Percentiles rank a stretch among this genome's conserved stretches.
These are phyloP conservation scores for Plasmodium ovale DNA, from an alignment of 169 alveolate genomes.

Conservation along the genomic window DNA sequence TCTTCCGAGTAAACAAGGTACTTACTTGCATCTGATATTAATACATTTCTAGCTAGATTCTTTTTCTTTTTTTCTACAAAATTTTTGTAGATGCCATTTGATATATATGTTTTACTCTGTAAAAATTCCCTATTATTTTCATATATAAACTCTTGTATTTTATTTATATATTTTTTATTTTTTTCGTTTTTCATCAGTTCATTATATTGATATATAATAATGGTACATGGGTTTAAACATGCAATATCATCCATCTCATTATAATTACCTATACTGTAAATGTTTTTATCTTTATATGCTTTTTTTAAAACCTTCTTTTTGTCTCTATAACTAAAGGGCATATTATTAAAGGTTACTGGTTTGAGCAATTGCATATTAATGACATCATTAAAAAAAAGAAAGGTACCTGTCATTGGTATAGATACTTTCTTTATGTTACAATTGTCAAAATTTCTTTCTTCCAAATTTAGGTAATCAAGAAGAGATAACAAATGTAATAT, in stretches of 20 bases:
- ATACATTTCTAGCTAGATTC: conserved; percentile 13
- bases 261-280: conserved; percentile 25
- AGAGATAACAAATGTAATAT: conserved; percentile 40
- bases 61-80: conserved; percentile 27
- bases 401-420: conserved; percentile 45
- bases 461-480: conserved; percentile 59
- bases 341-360: conserved; percentile 20
- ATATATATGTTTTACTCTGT: neutral
- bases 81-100: conserved; percentile 60
- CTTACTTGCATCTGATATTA: conserved; percentile 53
- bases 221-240: conserved; percentile 37
- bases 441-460: conserved; percentile 26
- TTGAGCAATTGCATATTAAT: conserved; percentile 41
- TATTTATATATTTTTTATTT: conserved; percentile 27
- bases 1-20: conserved; percentile 6
- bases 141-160: conserved; percentile 22
- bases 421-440: conserved; percentile 44
- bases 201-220: conserved; percentile 51
- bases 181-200: conserved; percentile 32
- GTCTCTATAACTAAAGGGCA: conserved; percentile 25
- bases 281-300: conserved; percentile 45
- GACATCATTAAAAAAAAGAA: conserved; percentile 60
- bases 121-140: conserved; percentile 12
- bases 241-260: conserved; percentile 40
- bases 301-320: conserved; percentile 34